Percentiles rank a stretch among this genome's conserved stretches.
These are phyloP conservation scores for Lactifluus pinguis DNA, from an alignment of 768 basidiomycete species.

Conservation along the genomic window DNA sequence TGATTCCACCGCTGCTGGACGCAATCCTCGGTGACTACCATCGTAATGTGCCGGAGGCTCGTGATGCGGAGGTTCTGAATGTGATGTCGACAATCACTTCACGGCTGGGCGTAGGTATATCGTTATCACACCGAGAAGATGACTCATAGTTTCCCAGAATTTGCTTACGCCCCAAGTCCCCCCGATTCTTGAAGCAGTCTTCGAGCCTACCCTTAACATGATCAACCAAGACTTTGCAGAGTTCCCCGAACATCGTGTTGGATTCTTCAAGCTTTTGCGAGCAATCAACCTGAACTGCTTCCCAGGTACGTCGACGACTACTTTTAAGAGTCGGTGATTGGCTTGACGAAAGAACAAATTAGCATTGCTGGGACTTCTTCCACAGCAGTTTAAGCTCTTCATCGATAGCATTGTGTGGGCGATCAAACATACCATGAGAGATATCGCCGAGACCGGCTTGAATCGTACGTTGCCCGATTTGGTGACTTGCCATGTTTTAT, in stretches of 20 bases:
- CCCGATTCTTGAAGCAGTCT: conserved; percentile 91
- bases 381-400: conserved; percentile 89
- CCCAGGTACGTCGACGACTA: conserved; percentile 57
- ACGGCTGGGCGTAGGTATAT: conserved; percentile 68
- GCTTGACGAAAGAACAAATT: not conserved
- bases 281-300: conserved; percentile 92
- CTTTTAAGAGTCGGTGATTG: not conserved
- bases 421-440: conserved; percentile 99
- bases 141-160: conserved; percentile 36
- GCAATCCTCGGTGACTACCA: conserved; percentile 98
- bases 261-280: conserved; percentile 92
- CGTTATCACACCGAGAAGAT: not conserved
- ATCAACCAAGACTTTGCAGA: conserved; percentile 99
- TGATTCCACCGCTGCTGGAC: conserved; percentile 92
- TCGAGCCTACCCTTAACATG: conserved; percentile 95
- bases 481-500: not conserved
- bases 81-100: conserved; percentile 93
- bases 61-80: conserved; percentile 95
- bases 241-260: conserved; percentile 93
- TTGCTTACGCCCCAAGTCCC: conserved; percentile 90
- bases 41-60: conserved; percentile 83
- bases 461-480: conserved; percentile 42
- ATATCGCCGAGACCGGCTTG: conserved; percentile 88
- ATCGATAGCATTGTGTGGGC: conserved; percentile 99
- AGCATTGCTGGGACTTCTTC: conserved; percentile 84